Base-by-base conservation (phyloP, 139 green algal genomes). In the Dunaliella sp. region DNA sequence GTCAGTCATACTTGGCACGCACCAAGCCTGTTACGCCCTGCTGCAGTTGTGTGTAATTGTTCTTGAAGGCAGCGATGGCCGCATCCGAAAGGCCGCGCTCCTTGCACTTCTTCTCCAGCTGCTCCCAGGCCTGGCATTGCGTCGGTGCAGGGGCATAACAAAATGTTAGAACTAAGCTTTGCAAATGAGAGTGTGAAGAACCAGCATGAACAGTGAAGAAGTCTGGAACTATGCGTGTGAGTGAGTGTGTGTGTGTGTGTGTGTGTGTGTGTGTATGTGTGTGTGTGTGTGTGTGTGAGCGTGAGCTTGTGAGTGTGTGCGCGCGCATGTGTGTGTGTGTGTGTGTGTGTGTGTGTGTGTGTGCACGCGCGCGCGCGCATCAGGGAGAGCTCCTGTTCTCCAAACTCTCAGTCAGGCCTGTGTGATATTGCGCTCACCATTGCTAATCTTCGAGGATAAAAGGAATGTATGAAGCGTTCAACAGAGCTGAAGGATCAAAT, bases 41-140 rank as follows among this genome's bases (percentile, higher is more conserved):
- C 0, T 94, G 91, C 1, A 98, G 90, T 90, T 97, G 94, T 35
- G 96, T 92, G 81, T 96, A 98, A 88, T 98, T 98, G 57, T 91
- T 82, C 80, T 94, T 93, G 87, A 98, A 98, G 0, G 96, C 95
- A 0, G 85, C 93, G 24, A 97, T 93, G 0, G 96, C 95, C 1
- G 95, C 95, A 7, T 95, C 77, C 87, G 36, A 37, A 24, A 83
- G 79, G 36, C 79, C 79, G 7, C 33, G 24, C 26, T 25, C 12
- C 36, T 65, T 59, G 79, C 79, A 83, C 36, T 83, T 83, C 28
- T 25, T 38, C 31, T 48, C 76, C 28, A 81, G 48, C 7, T 7
- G 7, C 7, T 65, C 48, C 48, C 48, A 65, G 16, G 48, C n/a
- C n/a, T n/a, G n/a, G n/a, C n/a, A n/a, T n/a, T n/a, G n/a, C n/a